A percentile compares a stretch with the other conserved stretches of the same genome.
These are phyloP conservation scores for Aspergillus terreus DNA, from an alignment of 2,329 filamentous ascomycete species.

Conservation along the genomic window DNA sequence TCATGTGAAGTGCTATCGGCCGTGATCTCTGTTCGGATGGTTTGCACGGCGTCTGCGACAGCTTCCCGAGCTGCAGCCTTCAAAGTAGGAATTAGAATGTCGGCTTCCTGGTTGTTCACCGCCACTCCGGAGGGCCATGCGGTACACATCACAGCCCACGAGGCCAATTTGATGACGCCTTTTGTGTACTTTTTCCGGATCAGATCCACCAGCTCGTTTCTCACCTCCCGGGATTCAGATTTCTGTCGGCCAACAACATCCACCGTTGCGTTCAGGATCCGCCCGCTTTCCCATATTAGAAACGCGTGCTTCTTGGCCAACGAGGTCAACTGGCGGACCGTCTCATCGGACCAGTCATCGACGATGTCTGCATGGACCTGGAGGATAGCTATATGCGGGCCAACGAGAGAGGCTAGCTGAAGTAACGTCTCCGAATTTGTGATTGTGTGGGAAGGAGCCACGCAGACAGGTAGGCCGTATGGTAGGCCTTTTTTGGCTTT, in stretches of 20 bases:
- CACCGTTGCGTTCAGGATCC: slow-evolving; percentile 35
- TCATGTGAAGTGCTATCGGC: slow-evolving; percentile 15
- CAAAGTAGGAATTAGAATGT: slow-evolving; percentile 40
- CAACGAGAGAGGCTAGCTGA: slow-evolving; percentile 54
- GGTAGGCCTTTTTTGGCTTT: slow-evolving; percentile 34
- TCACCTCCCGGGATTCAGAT: slow-evolving; percentile 25
- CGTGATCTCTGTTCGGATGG: slow-evolving; percentile 41
- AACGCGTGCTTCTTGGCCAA: slow-evolving; percentile 37
- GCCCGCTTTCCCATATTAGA: slow-evolving; percentile 40
- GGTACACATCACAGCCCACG: slow-evolving; percentile 38
- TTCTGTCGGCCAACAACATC: slow-evolving; percentile 28
- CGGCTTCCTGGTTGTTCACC: slow-evolving; percentile 35
- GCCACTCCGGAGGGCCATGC: slow-evolving; percentile 36
- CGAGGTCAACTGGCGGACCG: slow-evolving; percentile 39
- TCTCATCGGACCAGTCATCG: slow-evolving; percentile 57
- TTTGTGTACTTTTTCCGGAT: slow-evolving; percentile 38
- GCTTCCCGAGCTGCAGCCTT: slow-evolving; percentile 40
- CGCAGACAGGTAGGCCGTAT: slow-evolving; percentile 36
- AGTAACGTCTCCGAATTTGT: slow-evolving; percentile 54
- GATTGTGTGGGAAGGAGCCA: slow-evolving; percentile 56
- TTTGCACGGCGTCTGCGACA: slow-evolving; percentile 35
- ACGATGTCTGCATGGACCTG: slow-evolving; percentile 62
- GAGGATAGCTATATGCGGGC: slow-evolving; percentile 58
- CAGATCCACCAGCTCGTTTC: slow-evolving; percentile 31
- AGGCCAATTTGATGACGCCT: slow-evolving; percentile 34